Evolutionary conservation across 208 protist genomes (phyloP), one percentile per base, ranked within the genome.

Genomic region (Acanthamoeba triangularis): DNA sequence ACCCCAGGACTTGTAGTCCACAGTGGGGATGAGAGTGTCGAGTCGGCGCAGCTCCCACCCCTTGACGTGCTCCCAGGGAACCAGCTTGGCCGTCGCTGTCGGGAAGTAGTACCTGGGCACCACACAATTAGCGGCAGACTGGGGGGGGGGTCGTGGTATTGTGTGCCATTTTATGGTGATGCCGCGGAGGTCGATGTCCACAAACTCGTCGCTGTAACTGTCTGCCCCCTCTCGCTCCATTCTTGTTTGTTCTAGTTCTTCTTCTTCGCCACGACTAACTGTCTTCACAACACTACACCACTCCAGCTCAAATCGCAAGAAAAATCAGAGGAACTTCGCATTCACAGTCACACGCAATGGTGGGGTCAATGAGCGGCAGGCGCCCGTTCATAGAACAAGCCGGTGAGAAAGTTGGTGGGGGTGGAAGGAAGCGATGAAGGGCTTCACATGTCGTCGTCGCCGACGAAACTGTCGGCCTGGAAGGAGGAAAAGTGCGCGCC

Each of bases 1-100:
- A 82, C 74, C 74, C 74, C 74, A 82, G 0, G 74, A 82, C 20
- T 82, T 82, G 37, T 82, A 82, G 41, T 82, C 74, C 37, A 82
- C 0, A 3, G 35, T 16, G 44, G 74, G 23, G 18, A 82, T 28
- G 6, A 52, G 74, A 41, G 7, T 30, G 25, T 35, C 23, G 37
- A 54, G 33, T 4, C 33, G 8, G 74, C 18, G 8, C 41, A 82
- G 37, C 74, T 82, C 74, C 74, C 74, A 82, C 20, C 74, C 74
- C 33, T 49, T 44, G 20, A 82, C 74, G 74, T 82, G 74, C 74
- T 82, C 74, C 74, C 74, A 82, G 11, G 74, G 74, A 6, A 82
- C 20, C 16, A 82, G 23, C 41, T 82, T 82, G 74, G 74, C 49
- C 35, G 30, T 33, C 41, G 74, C 30, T 1, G 44, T 52, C 0